Percentiles rank a stretch among this genome's conserved stretches.
phyloP scores from a whole-genome alignment of 2,329 filamentous ascomycete species.

The Paecilomyces sp. region DNA sequence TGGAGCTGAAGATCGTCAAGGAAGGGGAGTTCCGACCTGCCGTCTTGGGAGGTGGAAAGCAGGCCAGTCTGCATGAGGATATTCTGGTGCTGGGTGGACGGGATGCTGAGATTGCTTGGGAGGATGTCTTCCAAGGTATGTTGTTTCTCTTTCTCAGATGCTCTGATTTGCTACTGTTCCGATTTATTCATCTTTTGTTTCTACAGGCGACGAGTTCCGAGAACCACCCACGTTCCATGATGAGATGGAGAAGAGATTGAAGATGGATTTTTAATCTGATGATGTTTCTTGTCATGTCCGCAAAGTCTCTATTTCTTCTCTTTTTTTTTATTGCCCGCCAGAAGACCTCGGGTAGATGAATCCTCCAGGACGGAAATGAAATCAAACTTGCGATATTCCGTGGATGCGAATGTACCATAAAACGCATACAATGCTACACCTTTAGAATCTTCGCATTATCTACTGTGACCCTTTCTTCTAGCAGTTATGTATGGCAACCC shows the following conservation, averaged over 20 bases:
- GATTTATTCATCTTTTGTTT: constrained; percentile 1
- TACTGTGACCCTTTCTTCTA: not conserved
- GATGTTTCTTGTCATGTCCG: not conserved
- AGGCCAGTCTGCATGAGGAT: constrained; percentile 74
- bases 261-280: constrained; percentile 52
- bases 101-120: constrained; percentile 77
- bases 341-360: not conserved
- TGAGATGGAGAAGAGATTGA: constrained; percentile 89
- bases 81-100: constrained; percentile 63
- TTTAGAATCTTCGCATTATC: not conserved
- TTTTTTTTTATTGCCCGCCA: not conserved
- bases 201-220: constrained; percentile 59
- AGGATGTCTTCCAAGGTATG: constrained; percentile 78
- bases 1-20: constrained; percentile 87
- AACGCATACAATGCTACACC: constrained; percentile 7
- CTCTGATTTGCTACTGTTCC: constrained; percentile 1
- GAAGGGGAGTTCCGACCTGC: constrained; percentile 69
- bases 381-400: not conserved
- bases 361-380: not conserved
- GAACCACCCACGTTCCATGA: constrained; percentile 70
- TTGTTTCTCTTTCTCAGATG: constrained; percentile 11
- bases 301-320: not conserved
- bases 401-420: constrained; percentile 3
- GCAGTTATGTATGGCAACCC: not conserved
- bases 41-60: constrained; percentile 53